Evolutionary conservation across 768 basidiomycete genomes (phyloP).

Genomic region (Wakefieldia striispora): DNA sequence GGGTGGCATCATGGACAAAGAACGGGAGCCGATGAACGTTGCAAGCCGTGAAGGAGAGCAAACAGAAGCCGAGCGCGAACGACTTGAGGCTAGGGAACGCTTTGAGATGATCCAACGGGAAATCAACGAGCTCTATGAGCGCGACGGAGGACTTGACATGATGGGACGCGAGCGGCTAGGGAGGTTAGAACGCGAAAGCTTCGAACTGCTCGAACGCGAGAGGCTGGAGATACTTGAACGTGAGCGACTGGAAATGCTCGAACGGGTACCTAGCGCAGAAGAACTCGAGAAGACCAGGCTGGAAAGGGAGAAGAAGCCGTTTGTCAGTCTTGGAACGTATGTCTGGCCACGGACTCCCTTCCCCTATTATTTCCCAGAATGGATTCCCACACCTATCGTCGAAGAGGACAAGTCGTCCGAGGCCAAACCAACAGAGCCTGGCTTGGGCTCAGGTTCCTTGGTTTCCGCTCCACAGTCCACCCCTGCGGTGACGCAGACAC

Average conservation of each 20-base stretch:
- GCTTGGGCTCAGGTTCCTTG: slow-evolving; percentile 31
- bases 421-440: slow-evolving; percentile 17
- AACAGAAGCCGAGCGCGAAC: slow-evolving; percentile 26
- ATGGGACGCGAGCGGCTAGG: slow-evolving; percentile 30
- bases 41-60: slow-evolving; percentile 21
- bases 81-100: slow-evolving; percentile 21
- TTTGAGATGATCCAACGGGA: slow-evolving; percentile 36
- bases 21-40: slow-evolving; percentile 16
- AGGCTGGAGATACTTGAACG: slow-evolving; percentile 30
- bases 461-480: slow-evolving; percentile 10
- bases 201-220: slow-evolving; percentile 31
- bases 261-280: slow-evolving; percentile 33
- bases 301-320: slow-evolving; percentile 29
- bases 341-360: slow-evolving; percentile 33
- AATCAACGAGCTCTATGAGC: slow-evolving; percentile 27
- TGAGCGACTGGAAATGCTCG: slow-evolving; percentile 30
- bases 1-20: slow-evolving; percentile 9
- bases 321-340: slow-evolving; percentile 28
- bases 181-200: slow-evolving; percentile 28
- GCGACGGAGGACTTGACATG: slow-evolving; percentile 27
- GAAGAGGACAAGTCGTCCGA: slow-evolving; percentile 26
- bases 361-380: slow-evolving; percentile 35
- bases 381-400: slow-evolving; percentile 27
- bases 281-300: slow-evolving; percentile 32
- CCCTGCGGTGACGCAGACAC: slow-evolving; percentile 13